Evolutionary conservation across 306 rosid species (phyloP), one percentile per base, ranked within the genome.

Genomic region (Trichosanthes cucumerina): DNA sequence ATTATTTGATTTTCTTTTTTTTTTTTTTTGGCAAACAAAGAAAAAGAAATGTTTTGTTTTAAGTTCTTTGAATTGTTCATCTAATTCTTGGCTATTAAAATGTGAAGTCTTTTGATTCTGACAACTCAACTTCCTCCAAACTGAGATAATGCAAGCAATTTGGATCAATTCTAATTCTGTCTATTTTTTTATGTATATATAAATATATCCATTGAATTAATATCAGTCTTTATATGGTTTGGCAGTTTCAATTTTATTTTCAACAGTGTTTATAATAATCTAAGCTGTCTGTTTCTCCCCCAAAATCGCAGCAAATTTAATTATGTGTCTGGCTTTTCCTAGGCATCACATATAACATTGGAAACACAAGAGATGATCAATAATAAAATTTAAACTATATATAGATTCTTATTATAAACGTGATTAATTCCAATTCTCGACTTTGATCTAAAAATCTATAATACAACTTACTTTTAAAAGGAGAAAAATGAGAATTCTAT

Each of bases 41-140:
- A n/a, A 41, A 39, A 70, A 43, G 36, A 70, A 70, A 44, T 4
- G 5, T 23, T 41, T 70, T 39, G 56, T 41, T 70, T 69, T 43
- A 69, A n/a, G 75, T 68, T 68, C 75, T 69, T 43, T 69, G 53
- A 69, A 69, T 69, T 69, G 9, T 38, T 69, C 53, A 69, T 21
- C 52, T 69, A 12, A 41, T 41, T 38, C 3, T 41, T 43, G 41
- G 53, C 23, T 36, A 69, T 69, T 41, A 41, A 41, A 41, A 44
- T 70, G 6, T 23, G 34, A 12, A n/a, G 15, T 10, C 0, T 23
- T 70, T 24, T 71, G 56, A 72, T 47, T 71, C 0, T 46, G 56
- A 72, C 77, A 46, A 72, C 41, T 72, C 77, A 72, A 46, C 77
- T 14, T 72, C 57, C 41, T 44, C 56, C 56, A 46, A 46, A 3